Conservation (phyloP, 2,329 filamentous ascomycete genomes). For the Massarina eburnea region DNA sequence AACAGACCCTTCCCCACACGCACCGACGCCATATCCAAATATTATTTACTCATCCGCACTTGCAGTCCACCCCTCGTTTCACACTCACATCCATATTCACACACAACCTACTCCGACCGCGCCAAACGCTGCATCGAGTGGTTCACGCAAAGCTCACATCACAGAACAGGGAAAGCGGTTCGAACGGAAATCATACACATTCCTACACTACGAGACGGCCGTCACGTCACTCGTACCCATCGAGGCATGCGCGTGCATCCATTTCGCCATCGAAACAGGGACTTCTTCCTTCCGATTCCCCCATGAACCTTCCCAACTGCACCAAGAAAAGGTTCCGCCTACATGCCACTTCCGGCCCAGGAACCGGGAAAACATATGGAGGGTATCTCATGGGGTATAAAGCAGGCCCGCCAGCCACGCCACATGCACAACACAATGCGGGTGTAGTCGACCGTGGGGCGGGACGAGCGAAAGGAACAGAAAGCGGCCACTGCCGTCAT, state of each 20-base stretch:
- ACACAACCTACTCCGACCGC: too few relatives aligned
- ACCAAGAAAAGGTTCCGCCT: not conserved
- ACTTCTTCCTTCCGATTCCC: not conserved
- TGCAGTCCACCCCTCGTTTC: too few relatives aligned
- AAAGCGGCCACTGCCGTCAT: slow-evolving; percentile 5
- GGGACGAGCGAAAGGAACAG: slow-evolving; percentile 3
- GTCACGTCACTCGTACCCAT: not conserved
- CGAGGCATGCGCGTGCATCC: not conserved
- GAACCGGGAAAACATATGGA: not conserved
- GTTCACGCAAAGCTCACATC: not conserved
- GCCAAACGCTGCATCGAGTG: too few relatives aligned
- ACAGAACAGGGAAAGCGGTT: not conserved
- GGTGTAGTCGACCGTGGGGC: not conserved
- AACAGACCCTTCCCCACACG: too few relatives aligned
- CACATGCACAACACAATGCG: not conserved
- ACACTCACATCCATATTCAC: too few relatives aligned
- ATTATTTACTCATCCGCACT: too few relatives aligned
- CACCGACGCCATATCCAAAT: too few relatives aligned
- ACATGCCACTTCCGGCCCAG: not conserved
- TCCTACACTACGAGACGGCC: not conserved
- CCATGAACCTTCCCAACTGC: not conserved
- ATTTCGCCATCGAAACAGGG: not conserved
- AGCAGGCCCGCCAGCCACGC: not conserved
- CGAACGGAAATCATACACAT: not conserved
- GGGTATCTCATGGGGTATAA: slow-evolving; percentile 16